A percentile compares a stretch with the other conserved stretches of the same genome.
Conservation (phyloP, 2,329 filamentous ascomycete species). For the Pyrenochaeta sp. region DNA sequence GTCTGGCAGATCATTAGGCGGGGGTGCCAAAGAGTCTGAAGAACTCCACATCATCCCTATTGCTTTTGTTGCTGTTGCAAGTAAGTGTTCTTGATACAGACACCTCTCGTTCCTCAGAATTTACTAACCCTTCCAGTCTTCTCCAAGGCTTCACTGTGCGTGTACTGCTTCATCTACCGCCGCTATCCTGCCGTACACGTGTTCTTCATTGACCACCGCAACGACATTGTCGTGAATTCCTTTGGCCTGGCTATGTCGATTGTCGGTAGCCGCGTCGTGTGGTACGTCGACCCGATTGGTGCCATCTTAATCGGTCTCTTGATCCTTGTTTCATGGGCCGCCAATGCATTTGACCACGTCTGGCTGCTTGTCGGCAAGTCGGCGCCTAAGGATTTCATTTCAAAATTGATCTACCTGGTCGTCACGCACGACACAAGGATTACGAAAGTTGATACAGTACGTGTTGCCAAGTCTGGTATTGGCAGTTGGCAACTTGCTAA, state of each 20-base stretch:
- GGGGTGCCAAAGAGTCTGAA: constrained; percentile 52
- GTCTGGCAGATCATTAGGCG: constrained; percentile 61
- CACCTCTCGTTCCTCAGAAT: background rate
- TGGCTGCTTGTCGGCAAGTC: constrained; percentile 68
- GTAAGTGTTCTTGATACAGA: constrained; percentile 48
- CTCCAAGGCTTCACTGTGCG: constrained; percentile 60
- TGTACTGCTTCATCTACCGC: constrained; percentile 62
- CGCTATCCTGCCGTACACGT: constrained; percentile 64
- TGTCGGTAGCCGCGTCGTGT: constrained; percentile 59
- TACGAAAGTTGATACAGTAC: constrained; percentile 63
- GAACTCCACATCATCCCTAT: constrained; percentile 63
- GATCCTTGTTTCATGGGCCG: constrained; percentile 67
- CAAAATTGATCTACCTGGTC: constrained; percentile 64
- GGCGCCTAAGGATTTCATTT: constrained; percentile 64
- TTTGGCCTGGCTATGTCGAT: constrained; percentile 66
- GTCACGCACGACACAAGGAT: constrained; percentile 64
- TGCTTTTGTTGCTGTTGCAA: constrained; percentile 62
- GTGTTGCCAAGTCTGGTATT: constrained; percentile 18
- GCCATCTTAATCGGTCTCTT: constrained; percentile 67
- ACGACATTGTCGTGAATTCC: constrained; percentile 63
- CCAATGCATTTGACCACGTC: constrained; percentile 68
- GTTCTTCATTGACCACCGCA: constrained; percentile 66
- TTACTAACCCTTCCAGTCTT: constrained; percentile 50
- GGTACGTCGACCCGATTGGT: constrained; percentile 69
- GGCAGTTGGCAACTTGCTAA: constrained; percentile 19